Evolutionary conservation across 345 rosid species (phyloP), one percentile per base, ranked within the genome.

Genomic region (Heritiera littoralis): DNA sequence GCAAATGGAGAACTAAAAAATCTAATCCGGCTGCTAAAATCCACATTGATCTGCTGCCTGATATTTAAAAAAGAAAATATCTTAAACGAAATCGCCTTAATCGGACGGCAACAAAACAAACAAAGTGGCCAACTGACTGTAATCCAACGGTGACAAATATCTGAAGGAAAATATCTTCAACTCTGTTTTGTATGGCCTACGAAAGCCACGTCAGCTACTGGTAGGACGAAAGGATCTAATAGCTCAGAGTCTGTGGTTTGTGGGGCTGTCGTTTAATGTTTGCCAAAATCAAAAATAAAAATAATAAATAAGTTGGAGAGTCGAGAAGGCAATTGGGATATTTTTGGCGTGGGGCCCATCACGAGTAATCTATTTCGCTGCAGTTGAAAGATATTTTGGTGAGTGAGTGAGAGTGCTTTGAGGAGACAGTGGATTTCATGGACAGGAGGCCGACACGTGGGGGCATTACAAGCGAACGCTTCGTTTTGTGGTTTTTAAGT

Each of bases 161-260:
- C 80, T 75, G 45, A 73, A 54, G 77, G 1, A 48, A 77, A 89
- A 91, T 87, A 91, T 89, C 93, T 87, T 35, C 68, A 30, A 75
- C 40, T 30, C 41, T 45, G 76, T 10, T 55, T 41, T 84, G 85
- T 81, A 86, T 73, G 90, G 89, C 84, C 81, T 79, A 75, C 82
- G 76, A 51, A 67, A 74, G 87, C 89, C 92, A 88, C 80, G 84
- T 89, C 88, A 89, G 52, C 54, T 11, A 45, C 54, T 45, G 72
- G 11, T 10, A n/a, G 76, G 73, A 9, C 65, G 73, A 79, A 78
- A 68, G 73, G 81, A 78, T 77, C 79, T 82, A 54, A 66, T 70
- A 54, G 66, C 52, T 56, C 52, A 58, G 40, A 59, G 60, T 65
- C 60, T 14, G 30, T 75, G 12, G 52, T 40, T 75, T 59, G 5